Conservation (phyloP, 176 grass and related monocot species). For the Avena atlantica region DNA sequence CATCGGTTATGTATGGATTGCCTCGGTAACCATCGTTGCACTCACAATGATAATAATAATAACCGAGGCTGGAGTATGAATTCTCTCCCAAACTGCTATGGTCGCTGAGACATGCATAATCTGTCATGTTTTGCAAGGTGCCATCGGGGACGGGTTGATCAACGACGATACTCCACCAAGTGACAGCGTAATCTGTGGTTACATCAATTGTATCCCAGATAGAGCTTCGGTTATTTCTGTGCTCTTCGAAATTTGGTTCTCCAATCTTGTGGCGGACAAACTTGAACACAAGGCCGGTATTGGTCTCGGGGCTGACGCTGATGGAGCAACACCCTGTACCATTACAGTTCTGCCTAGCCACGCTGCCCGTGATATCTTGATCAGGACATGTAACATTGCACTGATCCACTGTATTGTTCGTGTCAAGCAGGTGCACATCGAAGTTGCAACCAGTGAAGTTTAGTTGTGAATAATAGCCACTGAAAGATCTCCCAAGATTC, state of each 20-base stretch:
- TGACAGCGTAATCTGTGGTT: not conserved
- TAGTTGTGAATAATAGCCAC: fast-evolving
- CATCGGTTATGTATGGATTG: constrained; percentile 4
- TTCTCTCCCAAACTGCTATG: fast-evolving
- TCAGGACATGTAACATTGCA: not conserved
- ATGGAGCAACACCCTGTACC: not conserved
- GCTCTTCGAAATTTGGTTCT: not conserved
- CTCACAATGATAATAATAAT: not conserved
- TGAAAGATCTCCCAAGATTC: not conserved
- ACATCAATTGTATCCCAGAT: not conserved
- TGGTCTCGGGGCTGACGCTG: fast-evolving
- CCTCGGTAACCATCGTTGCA: not conserved
- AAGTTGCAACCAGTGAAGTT: not conserved
- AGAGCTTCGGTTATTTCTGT: not conserved
- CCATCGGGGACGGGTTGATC: not conserved
- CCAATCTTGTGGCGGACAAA: not conserved
- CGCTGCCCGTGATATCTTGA: not conserved
- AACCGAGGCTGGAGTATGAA: fast-evolving
- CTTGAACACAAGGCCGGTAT: not conserved
- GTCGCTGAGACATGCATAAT: not conserved
- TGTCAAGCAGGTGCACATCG: not conserved
- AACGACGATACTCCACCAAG: fast-evolving
- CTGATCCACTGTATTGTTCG: not conserved
- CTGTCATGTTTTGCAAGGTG: not conserved
- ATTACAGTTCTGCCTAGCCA: not conserved